Evolutionary conservation across 2,329 filamentous ascomycete species (phyloP).

Genomic region (Fusarium bactridioides): DNA sequence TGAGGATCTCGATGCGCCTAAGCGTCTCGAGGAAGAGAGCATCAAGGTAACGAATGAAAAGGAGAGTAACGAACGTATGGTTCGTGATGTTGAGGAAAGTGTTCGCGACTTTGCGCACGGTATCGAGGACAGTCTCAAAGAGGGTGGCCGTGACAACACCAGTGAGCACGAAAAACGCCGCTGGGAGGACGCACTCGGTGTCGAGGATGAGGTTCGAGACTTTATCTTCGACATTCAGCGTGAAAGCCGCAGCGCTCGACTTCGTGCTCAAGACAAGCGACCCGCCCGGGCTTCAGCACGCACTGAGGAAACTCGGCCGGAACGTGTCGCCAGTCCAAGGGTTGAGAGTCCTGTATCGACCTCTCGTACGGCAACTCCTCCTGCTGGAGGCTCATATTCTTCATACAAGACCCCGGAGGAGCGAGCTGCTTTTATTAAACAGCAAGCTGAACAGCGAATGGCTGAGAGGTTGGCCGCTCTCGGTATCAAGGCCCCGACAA

Average conservation of each 20-base stretch:
- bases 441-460: conserved; percentile 96
- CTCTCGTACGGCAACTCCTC: conserved; percentile 58
- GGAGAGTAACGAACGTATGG: conserved; percentile 96
- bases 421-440: conserved; percentile 93
- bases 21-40: conserved; percentile 88
- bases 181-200: conserved; percentile 95
- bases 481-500: conserved; percentile 84
- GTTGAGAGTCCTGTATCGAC: conserved; percentile 62
- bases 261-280: conserved; percentile 67
- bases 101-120: conserved; percentile 86
- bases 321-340: conserved; percentile 52
- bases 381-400: conserved; percentile 73
- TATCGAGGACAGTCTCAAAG: conserved; percentile 87
- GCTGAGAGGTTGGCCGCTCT: conserved; percentile 93
- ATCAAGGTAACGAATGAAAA: conserved; percentile 82
- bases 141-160: conserved; percentile 75
- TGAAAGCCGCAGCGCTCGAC: conserved; percentile 77
- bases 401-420: conserved; percentile 92
- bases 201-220: conserved; percentile 95
- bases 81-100: conserved; percentile 94
- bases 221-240: conserved; percentile 97
- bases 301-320: conserved; percentile 54
- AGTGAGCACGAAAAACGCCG: conserved; percentile 90
- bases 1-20: conserved; percentile 80
- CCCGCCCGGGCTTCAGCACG: conserved; percentile 52